phyloP scores from a whole-genome alignment of 1,139 yeast genomes.

The Scheffersomyces lignicola region DNA sequence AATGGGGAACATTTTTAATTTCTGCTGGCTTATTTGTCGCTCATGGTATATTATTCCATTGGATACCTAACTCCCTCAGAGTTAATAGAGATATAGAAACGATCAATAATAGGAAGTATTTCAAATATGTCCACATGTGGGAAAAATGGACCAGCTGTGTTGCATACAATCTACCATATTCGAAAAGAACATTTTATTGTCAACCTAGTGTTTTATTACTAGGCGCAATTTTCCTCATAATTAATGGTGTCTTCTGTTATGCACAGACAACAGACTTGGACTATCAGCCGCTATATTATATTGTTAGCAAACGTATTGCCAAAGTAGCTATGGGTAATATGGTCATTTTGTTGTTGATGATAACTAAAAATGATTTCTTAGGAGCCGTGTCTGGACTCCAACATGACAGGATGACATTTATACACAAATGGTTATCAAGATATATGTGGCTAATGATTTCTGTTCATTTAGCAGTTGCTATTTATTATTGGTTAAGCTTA shows the following conservation, averaged over 20 bases:
- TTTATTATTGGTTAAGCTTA: constrained; percentile 43
- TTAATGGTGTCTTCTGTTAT: constrained; percentile 28
- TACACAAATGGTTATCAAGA: constrained; percentile 49
- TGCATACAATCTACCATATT: constrained; percentile 20
- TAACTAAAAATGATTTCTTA: constrained; percentile 42
- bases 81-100: constrained; percentile 13
- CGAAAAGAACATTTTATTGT: constrained; percentile 21
- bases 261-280: constrained; percentile 37
- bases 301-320: constrained; percentile 46
- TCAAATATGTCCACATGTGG: constrained; percentile 28
- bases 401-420: constrained; percentile 36
- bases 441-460: constrained; percentile 38
- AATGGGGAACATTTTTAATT: constrained; percentile 35
- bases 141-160: constrained; percentile 28
- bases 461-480: constrained; percentile 27
- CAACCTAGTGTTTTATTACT: constrained; percentile 44
- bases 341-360: constrained; percentile 36
- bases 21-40: constrained; percentile 24
- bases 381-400: constrained; percentile 43
- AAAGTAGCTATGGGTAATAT: constrained; percentile 44
- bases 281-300: constrained; percentile 38
- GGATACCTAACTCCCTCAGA: constrained; percentile 35
- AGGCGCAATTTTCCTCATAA: constrained; percentile 23
- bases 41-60: constrained; percentile 44
- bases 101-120: constrained; percentile 15